phyloP scores from a whole-genome alignment of 129 eudicot species.

The Saussurea involucrata region DNA sequence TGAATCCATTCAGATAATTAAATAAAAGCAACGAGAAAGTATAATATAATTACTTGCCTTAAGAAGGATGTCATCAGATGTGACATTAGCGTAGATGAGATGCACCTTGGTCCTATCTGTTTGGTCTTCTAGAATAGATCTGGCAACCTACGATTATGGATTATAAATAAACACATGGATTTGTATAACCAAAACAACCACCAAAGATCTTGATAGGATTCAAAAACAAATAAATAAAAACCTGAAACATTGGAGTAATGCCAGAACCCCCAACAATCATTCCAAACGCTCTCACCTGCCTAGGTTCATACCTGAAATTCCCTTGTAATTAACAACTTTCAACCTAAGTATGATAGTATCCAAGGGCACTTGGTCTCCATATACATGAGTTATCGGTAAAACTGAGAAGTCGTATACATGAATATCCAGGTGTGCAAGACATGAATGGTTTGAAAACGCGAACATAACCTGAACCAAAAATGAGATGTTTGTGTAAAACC shows the following conservation, averaged over 20 bases:
- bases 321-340: conserved; percentile 30
- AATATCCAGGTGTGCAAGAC: too few relatives aligned
- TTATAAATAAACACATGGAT: not conserved
- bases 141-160: conserved; percentile 44
- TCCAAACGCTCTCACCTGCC: conserved; percentile 54
- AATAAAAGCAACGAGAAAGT: not conserved
- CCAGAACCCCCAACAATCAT: conserved; percentile 74
- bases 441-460: too few relatives aligned
- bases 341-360: too few relatives aligned
- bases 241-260: conserved; percentile 71
- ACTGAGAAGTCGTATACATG: too few relatives aligned
- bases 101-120: conserved; percentile 47
- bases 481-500: too few relatives aligned
- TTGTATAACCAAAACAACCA: not conserved
- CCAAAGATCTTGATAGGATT: not conserved
- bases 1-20: not conserved
- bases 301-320: conserved; percentile 46
- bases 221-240: conserved; percentile 6
- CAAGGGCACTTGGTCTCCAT: too few relatives aligned
- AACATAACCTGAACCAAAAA: too few relatives aligned
- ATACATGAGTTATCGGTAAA: too few relatives aligned
- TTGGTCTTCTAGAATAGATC: conserved; percentile 45
- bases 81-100: conserved; percentile 47
- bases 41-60: conserved; percentile 25
- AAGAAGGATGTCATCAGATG: conserved; percentile 37